phyloP scores from a whole-genome alignment of 352 stramenopile genomes.

The Aphanomyces astaci region DNA sequence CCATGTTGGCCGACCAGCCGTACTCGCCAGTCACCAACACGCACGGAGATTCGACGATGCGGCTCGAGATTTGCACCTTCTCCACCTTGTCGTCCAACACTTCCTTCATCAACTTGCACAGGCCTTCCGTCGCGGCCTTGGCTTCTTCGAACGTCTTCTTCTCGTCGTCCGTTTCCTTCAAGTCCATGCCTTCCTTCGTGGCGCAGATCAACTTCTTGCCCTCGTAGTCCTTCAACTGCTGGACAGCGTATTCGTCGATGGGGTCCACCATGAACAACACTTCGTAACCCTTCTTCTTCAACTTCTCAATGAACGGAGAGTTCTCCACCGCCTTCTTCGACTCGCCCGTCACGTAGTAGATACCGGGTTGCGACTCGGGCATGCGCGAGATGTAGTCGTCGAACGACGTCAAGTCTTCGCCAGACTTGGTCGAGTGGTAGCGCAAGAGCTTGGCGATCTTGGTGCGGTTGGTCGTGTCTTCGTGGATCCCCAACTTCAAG shows the following conservation, averaged over 20 bases:
- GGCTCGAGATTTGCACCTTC: constrained; percentile 99
- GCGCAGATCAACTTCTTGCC: constrained; percentile 99
- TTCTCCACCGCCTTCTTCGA: constrained; percentile 98
- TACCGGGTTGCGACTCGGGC: constrained; percentile 96
- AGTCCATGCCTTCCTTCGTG: constrained; percentile 96
- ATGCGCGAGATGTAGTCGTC: constrained; percentile 98
- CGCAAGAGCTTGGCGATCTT: constrained; percentile 99
- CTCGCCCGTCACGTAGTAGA: constrained; percentile 99
- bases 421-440: constrained; percentile 98
- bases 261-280: constrained; percentile 99
- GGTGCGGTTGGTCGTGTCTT: constrained; percentile 98
- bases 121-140: constrained; percentile 94
- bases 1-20: constrained; percentile 99
- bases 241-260: constrained; percentile 99
- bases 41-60: constrained; percentile 97
- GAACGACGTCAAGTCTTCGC: constrained; percentile 94
- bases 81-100: constrained; percentile 99
- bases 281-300: constrained; percentile 99
- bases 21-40: constrained; percentile 99
- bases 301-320: constrained; percentile 99
- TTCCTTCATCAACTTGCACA: constrained; percentile 99
- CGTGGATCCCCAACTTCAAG: constrained; percentile 98
- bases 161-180: constrained; percentile 94
- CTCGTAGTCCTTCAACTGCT: constrained; percentile 99
- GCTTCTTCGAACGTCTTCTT: constrained; percentile 99